These are phyloP conservation scores for slime mould (Dictyostelium discoideum) DNA, from an alignment of 78 protist genomes.

Conservation along the genomic window DNA sequence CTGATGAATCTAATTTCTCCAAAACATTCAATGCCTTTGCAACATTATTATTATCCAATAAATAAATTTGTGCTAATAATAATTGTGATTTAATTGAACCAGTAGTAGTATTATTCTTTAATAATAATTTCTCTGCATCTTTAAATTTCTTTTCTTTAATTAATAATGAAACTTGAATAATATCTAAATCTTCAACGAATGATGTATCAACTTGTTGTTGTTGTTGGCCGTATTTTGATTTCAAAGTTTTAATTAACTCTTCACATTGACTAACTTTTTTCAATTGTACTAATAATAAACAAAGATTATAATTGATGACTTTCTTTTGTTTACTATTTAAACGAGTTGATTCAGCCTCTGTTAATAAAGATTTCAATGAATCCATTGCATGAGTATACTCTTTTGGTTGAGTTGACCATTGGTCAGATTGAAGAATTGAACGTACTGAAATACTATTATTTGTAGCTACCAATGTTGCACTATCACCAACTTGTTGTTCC, in stretches of 20 bases:
- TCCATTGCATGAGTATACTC: not conserved
- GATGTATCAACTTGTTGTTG: not conserved
- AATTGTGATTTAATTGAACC: constrained; percentile 4
- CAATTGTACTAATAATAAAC: constrained; percentile 8
- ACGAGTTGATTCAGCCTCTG: not conserved
- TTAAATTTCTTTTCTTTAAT: constrained; percentile 63
- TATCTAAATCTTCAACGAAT: constrained; percentile 34
- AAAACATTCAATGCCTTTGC: constrained; percentile 25
- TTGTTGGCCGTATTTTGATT: not conserved
- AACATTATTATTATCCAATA: constrained; percentile 9
- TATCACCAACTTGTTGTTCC: constrained; percentile 16
- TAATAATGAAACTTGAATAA: constrained; percentile 5
- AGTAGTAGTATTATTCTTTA: not conserved
- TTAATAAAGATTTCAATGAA: constrained; percentile 10
- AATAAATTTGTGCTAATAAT: constrained; percentile 39
- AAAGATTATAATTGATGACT: constrained; percentile 10
- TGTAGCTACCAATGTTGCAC: constrained; percentile 41
- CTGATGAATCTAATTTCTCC: constrained; percentile 7
- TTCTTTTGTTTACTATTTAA: constrained; percentile 36
- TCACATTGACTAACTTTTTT: constrained; percentile 61
- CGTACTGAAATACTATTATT: constrained; percentile 14
- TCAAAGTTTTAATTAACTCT: constrained; percentile 33
- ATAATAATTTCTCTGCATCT: constrained; percentile 47
- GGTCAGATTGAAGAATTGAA: not conserved
- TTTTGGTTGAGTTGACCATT: not conserved